phyloP scores from a whole-genome alignment of 306 rosid genomes.

The Trichosanthes cucumerina region DNA sequence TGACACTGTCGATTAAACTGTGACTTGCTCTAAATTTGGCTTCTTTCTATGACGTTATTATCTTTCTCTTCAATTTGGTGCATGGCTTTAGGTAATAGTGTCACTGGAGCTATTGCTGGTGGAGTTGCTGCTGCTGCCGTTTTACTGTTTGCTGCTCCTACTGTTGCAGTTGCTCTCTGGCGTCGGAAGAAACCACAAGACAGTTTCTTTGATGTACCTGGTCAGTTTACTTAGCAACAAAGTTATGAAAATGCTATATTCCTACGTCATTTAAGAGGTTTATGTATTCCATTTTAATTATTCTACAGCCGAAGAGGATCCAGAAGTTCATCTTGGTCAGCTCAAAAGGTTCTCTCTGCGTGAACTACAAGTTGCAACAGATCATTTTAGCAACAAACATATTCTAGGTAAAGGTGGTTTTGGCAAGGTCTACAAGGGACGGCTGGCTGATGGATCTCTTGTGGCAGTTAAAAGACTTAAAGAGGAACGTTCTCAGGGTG shows the following conservation, averaged over 20 bases:
- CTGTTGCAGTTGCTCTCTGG: constrained; percentile 81
- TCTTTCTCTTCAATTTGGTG: not conserved
- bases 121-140: constrained; percentile 99
- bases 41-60: not conserved
- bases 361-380: constrained; percentile 91
- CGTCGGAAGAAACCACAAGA: constrained; percentile 64
- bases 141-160: constrained; percentile 83
- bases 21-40: not conserved
- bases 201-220: constrained; percentile 91
- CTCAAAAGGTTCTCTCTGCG: constrained; percentile 83
- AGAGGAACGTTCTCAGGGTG: constrained; percentile 83
- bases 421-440: constrained; percentile 92
- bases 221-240: constrained; percentile 37
- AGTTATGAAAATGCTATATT: not conserved
- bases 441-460: constrained; percentile 76
- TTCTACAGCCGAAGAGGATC: constrained; percentile 84
- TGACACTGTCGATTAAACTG: constrained; percentile 1
- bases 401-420: constrained; percentile 94
- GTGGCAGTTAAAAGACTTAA: constrained; percentile 94
- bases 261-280: not conserved
- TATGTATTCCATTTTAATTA: not conserved
- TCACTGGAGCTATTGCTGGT: constrained; percentile 89
- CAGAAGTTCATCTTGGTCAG: constrained; percentile 92
- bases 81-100: constrained; percentile 35
- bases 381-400: constrained; percentile 63